Percentiles rank a stretch among this genome's conserved stretches.
Conservation (phyloP, 208 protist species). For the Herpetomonas tarakana region DNA sequence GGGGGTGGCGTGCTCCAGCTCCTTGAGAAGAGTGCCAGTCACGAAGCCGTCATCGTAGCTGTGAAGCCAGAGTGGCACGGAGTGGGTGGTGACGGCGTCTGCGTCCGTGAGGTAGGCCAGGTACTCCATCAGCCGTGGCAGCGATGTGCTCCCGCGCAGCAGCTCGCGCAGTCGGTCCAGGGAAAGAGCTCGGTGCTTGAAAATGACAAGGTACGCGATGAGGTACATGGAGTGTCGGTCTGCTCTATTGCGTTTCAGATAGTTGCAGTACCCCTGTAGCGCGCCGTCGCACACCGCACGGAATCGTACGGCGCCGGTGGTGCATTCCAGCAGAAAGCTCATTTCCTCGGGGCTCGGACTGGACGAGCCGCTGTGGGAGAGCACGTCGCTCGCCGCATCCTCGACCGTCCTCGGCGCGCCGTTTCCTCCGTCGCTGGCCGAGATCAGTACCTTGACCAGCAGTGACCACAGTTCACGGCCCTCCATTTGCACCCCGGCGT, state of each 20-base stretch:
- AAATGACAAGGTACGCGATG: constrained; percentile 71
- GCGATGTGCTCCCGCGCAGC: constrained; percentile 38
- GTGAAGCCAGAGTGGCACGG: constrained; percentile 38
- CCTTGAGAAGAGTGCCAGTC: constrained; percentile 20
- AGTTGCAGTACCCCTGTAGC: constrained; percentile 68
- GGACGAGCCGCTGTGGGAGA: constrained; percentile 12
- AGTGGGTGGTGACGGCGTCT: constrained; percentile 23
- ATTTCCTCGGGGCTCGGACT: constrained; percentile 24
- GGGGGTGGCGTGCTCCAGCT: constrained; percentile 20
- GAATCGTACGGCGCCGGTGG: constrained; percentile 54
- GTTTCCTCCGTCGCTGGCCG: not conserved
- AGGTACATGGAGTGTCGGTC: constrained; percentile 61
- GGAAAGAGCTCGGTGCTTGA: constrained; percentile 48
- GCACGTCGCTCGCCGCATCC: constrained; percentile 29
- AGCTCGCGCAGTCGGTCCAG: constrained; percentile 44
- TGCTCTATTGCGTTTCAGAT: constrained; percentile 51
- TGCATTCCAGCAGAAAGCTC: constrained; percentile 39
- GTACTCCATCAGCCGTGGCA: constrained; percentile 52
- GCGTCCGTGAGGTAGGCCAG: constrained; percentile 49
- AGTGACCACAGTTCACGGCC: not conserved
- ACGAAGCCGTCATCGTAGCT: constrained; percentile 66
- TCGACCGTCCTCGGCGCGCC: constrained; percentile 29
- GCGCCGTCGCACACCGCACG: constrained; percentile 57
- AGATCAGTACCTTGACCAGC: not conserved
- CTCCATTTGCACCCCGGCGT: no score